A percentile compares a stretch with the other conserved stretches of the same genome.
These are phyloP conservation scores for Orbilia javanica DNA, from an alignment of 2,329 filamentous ascomycete genomes.

Conservation along the genomic window DNA sequence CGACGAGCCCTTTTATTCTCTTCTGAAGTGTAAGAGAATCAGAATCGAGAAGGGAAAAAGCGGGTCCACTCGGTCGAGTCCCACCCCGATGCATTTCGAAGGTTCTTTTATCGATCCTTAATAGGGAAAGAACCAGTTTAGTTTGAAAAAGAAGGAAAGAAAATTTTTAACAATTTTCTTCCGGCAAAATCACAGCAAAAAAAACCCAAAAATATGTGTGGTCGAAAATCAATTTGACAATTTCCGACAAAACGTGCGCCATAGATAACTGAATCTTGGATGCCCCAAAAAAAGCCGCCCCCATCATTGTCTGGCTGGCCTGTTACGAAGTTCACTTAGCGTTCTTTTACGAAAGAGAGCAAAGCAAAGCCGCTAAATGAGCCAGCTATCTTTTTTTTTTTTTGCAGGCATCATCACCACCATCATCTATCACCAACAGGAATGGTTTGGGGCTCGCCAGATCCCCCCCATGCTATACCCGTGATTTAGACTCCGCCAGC, in stretches of 20 bases:
- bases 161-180: constrained; percentile 30
- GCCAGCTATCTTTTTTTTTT: constrained; percentile 15
- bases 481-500: constrained; percentile 53
- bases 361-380: constrained; percentile 26
- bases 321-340: neutral
- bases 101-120: constrained; percentile 48
- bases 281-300: constrained; percentile 38
- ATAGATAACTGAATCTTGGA: constrained; percentile 50
- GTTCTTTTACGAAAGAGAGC: constrained; percentile 38
- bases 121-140: constrained; percentile 42
- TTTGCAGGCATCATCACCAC: constrained; percentile 16
- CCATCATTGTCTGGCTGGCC: constrained; percentile 26
- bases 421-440: constrained; percentile 47
- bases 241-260: constrained; percentile 57
- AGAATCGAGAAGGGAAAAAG: constrained; percentile 32
- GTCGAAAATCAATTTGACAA: constrained; percentile 57
- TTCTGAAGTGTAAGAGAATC: constrained; percentile 30
- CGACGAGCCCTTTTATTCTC: constrained; percentile 46
- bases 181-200: constrained; percentile 29
- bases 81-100: constrained; percentile 55
- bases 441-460: constrained; percentile 54
- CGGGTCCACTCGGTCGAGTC: constrained; percentile 47
- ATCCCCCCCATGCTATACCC: constrained; percentile 49
- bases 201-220: constrained; percentile 32
- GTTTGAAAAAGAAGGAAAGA: constrained; percentile 6